These are phyloP conservation scores for Acacia melanoxylon DNA, from an alignment of 306 rosid species.

Conservation along the genomic window DNA sequence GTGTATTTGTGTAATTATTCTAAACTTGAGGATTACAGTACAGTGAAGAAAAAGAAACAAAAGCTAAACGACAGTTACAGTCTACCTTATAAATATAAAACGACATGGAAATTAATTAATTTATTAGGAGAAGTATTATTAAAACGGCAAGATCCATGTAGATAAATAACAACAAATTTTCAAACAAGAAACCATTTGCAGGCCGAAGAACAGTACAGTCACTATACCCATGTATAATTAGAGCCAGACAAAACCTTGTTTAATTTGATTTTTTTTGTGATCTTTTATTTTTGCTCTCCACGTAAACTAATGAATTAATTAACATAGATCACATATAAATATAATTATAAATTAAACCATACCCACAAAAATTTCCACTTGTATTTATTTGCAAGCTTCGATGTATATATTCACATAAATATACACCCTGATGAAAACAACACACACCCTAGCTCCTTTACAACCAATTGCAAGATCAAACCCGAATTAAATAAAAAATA, in stretches of 20 bases:
- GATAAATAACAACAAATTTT: neutral
- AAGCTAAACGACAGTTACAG: neutral
- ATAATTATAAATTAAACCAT: neutral
- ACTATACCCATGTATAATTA: neutral
- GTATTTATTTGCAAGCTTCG: neutral
- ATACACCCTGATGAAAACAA: neutral
- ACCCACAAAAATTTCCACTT: neutral
- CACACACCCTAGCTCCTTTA: neutral
- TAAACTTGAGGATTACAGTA: neutral
- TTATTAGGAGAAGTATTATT: neutral
- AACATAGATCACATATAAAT: neutral
- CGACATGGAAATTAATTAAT: neutral
- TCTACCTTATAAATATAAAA: neutral
- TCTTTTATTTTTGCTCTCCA: neutral
- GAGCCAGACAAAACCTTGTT: neutral
- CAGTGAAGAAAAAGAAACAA: neutral
- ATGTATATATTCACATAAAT: neutral
- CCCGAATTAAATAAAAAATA: neutral
- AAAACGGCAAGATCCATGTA: neutral
- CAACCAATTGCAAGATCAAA: neutral
- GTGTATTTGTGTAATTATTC: neutral
- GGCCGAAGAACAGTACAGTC: neutral
- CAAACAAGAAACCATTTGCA: neutral
- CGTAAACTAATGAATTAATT: neutral
- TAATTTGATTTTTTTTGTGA: neutral